phyloP scores from a whole-genome alignment of 768 basidiomycete genomes.

The Pleurotus ostreatus region DNA sequence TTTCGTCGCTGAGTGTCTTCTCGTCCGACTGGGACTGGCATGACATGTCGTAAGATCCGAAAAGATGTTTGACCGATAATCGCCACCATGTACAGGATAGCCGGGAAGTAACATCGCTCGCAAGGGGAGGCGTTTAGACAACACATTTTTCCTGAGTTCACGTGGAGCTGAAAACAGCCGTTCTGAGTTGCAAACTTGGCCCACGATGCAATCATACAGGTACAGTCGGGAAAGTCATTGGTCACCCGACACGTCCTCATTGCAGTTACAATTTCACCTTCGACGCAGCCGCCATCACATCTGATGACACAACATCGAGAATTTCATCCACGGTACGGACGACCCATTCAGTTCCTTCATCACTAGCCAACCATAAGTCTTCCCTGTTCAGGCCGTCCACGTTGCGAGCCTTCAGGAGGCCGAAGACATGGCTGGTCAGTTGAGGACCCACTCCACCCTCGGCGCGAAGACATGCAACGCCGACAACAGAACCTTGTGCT shows the following conservation, averaged over 20 bases:
- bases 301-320: conserved; percentile 64
- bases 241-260: conserved; percentile 33
- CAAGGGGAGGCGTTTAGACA: conserved; percentile 1
- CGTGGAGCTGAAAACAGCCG: conserved; percentile 29
- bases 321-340: conserved; percentile 79
- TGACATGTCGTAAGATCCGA: conserved; percentile 4
- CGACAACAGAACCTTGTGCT: conserved; percentile 79
- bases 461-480: conserved; percentile 79
- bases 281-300: conserved; percentile 18
- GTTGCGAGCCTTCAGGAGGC: conserved; percentile 79
- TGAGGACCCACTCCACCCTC: conserved; percentile 85
- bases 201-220: conserved; percentile 38
- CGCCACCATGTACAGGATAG: not conserved
- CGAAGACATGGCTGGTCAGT: conserved; percentile 84
- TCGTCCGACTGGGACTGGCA: not conserved
- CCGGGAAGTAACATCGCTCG: conserved; percentile 2
- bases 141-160: conserved; percentile 19
- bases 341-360: conserved; percentile 89
- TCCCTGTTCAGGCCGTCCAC: conserved; percentile 57
- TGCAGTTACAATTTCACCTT: conserved; percentile 12
- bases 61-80: conserved; percentile 3
- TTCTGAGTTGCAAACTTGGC: conserved; percentile 26
- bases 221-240: conserved; percentile 22
- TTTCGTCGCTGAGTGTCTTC: not conserved
- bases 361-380: conserved; percentile 77